Percentiles rank a stretch among this genome's conserved stretches.
These are phyloP conservation scores for Penicillium sp. DNA, from an alignment of 2,329 filamentous ascomycete genomes.

Conservation along the genomic window DNA sequence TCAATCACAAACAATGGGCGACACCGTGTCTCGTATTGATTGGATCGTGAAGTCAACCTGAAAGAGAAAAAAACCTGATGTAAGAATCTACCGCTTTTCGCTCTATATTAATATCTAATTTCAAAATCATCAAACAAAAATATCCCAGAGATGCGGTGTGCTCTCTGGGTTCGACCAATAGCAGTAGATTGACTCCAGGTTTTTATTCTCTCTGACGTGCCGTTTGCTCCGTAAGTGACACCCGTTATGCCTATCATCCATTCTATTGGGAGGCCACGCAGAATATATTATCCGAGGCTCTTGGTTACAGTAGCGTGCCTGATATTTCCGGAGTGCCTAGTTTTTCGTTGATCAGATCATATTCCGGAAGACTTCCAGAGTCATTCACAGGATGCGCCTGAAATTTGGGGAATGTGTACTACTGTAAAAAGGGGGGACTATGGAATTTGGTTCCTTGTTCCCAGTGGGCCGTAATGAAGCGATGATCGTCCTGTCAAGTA, in stretches of 20 bases:
- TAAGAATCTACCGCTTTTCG: neutral
- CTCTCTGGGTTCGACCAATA: slow-evolving; percentile 3
- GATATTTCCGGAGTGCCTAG: slow-evolving; percentile 6
- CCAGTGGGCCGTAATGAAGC: neutral
- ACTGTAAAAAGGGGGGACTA: slow-evolving; percentile 7
- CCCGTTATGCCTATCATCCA: slow-evolving; percentile 14
- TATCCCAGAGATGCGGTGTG: slow-evolving; percentile 4
- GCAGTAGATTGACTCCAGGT: neutral
- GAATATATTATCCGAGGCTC: slow-evolving; percentile 9
- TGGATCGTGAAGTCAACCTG: neutral
- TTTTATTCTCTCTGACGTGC: neutral
- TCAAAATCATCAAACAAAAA: neutral
- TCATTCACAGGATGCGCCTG: neutral
- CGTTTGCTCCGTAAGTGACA: neutral
- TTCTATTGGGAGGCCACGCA: slow-evolving; percentile 10
- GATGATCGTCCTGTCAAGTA: slow-evolving; percentile 19
- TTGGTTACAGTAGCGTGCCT: slow-evolving; percentile 16
- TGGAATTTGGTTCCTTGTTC: slow-evolving; percentile 5
- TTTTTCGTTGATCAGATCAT: neutral
- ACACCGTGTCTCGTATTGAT: slow-evolving; percentile 18
- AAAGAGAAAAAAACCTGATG: neutral
- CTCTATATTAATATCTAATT: no score
- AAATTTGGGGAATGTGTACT: neutral
- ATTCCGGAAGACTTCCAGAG: neutral
- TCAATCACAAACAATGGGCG: slow-evolving; percentile 14